Evolutionary conservation across 805 yeast genomes (phyloP), one percentile per base, ranked within the genome.

Genomic region (Ogataea philodendri): DNA sequence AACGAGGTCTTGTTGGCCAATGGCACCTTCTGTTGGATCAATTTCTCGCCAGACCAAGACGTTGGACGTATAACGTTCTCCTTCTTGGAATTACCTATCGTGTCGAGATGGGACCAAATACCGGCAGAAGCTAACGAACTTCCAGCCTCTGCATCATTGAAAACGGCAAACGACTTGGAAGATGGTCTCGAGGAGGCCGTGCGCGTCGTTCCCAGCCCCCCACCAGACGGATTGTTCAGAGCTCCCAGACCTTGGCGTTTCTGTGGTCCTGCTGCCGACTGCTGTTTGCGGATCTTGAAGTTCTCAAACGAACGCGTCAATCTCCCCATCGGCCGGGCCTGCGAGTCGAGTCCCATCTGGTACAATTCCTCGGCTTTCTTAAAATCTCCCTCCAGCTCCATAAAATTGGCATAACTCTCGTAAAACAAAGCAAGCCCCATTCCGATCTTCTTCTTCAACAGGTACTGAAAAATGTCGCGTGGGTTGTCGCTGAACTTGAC

Each of bases 371-470:
- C 63, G 0, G 95, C 94, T 37, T 78, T 81, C 3, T 50, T 47
- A 28, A 51, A 49, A 37, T 74, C 69, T 14, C 70, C 69, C 11
- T 59, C 60, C 1, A 64, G 28, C 51, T 84, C 94, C 38, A 82
- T 57, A 39, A 63, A 74, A 20, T 69, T 66, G 1, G 95, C 85
- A 62, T 84, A 86, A 41, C 76, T 82, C 53, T 87, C 96, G 53
- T 88, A 90, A 54, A 72, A 88, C 13, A 77, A 49, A 0, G 96
- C 77, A 32, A 86, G 63, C 24, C 67, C 67, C 21, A 52, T 54
- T 1, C 96, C 97, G 22, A 90, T 84, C 30, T 71, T 76, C 44
- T 81, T 78, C 42, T 80, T 74, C 26, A 79, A 75, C 59, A 90
- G 65, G 52, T 81, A 87, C 5, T 74, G 67, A 55, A 81, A 88